A percentile compares a stretch with the other conserved stretches of the same genome.
Conservation (phyloP, 768 basidiomycete genomes). For the Xerocomus spinulosus region DNA sequence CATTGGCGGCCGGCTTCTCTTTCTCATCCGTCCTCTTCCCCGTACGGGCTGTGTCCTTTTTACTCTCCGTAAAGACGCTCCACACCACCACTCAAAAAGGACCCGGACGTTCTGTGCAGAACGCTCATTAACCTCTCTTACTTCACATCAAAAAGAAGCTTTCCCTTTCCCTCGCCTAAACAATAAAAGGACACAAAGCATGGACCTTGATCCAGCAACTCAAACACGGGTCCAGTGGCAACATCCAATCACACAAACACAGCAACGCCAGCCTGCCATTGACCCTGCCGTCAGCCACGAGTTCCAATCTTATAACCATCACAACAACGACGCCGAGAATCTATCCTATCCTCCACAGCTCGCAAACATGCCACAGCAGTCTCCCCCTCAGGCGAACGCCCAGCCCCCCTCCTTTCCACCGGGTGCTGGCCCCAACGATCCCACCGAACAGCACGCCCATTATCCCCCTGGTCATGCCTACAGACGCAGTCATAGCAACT, state of each 20-base stretch:
- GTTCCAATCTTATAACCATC: conserved; percentile 31
- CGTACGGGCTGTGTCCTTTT: conserved; percentile 16
- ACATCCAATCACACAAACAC: conserved; percentile 31
- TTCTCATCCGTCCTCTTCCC: conserved; percentile 5
- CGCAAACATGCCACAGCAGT: conserved; percentile 31
- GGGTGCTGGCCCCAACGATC: conserved; percentile 33
- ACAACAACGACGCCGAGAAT: conserved; percentile 19
- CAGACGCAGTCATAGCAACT: conserved; percentile 30
- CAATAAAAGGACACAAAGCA: conserved; percentile 32
- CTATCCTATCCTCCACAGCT: conserved; percentile 25
- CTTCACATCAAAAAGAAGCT: conserved; percentile 34
- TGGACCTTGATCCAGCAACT: conserved; percentile 33
- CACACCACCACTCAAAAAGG: conserved; percentile 16
- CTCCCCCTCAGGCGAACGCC: conserved; percentile 18
- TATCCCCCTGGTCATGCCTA: conserved; percentile 34
- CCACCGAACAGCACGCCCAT: conserved; percentile 31
- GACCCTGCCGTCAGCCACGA: conserved; percentile 34
- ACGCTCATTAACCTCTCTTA: conserved; percentile 21
- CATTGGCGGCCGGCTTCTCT: conserved; percentile 7
- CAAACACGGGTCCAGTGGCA: conserved; percentile 34
- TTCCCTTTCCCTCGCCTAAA: conserved; percentile 34
- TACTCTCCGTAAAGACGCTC: conserved; percentile 12
- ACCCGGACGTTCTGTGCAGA: conserved; percentile 25
- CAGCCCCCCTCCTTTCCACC: conserved; percentile 35
- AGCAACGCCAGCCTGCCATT: conserved; percentile 30